A percentile compares a stretch with the other conserved stretches of the same genome.
Evolutionary conservation across 345 rosid species (phyloP).

Genomic region (Euphorbia pulcherrima): DNA sequence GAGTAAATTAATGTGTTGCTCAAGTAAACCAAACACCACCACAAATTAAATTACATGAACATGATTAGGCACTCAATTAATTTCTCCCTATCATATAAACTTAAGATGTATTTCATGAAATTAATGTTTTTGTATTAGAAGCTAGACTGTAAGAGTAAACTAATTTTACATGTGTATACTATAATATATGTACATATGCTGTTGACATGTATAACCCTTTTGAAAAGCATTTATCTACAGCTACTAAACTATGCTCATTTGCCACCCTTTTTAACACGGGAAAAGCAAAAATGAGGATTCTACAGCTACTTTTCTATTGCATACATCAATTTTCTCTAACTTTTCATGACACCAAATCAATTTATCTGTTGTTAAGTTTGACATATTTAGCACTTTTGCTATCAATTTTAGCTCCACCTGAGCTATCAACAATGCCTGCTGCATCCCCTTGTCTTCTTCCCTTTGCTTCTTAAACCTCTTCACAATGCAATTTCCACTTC

Average conservation of each 20-base stretch:
- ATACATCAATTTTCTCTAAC: conserved; percentile 16
- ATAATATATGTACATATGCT: neutral
- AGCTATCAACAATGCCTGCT: conserved; percentile 10
- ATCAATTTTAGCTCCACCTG: conserved; percentile 24
- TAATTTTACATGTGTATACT: neutral
- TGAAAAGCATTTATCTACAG: neutral
- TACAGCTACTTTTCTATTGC: conserved; percentile 16
- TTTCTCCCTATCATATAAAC: too few relatives aligned
- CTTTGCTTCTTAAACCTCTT: conserved; percentile 21
- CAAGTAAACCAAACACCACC: too few relatives aligned
- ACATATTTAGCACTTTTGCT: conserved; percentile 22
- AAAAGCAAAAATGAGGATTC: conserved; percentile 25
- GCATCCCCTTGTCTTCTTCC: neutral
- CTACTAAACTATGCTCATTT: neutral
- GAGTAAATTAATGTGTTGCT: too few relatives aligned
- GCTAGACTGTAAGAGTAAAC: neutral
- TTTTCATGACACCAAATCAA: conserved; percentile 32
- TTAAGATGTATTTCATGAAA: too few relatives aligned
- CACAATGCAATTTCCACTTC: conserved; percentile 26
- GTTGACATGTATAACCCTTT: neutral
- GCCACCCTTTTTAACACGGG: conserved; percentile 17
- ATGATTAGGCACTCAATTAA: too few relatives aligned
- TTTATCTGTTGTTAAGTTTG: conserved; percentile 18
- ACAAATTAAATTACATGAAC: too few relatives aligned
- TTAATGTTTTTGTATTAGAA: too few relatives aligned